Conservation (phyloP, 192 early-diverging fungal species). For the Umbelopsis isabellina region DNA sequence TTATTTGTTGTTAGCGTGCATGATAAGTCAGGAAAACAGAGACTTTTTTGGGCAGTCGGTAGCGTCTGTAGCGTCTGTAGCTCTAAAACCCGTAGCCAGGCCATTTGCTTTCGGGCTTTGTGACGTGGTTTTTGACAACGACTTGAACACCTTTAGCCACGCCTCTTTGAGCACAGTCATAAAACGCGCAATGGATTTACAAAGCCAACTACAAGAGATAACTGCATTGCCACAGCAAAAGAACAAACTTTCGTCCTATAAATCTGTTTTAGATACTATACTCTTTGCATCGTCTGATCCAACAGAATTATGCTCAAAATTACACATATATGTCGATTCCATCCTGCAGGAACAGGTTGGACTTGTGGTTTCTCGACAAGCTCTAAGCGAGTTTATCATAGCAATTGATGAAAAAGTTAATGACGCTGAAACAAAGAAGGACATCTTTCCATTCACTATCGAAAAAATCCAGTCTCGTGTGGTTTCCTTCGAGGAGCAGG, state of each 20-base stretch:
- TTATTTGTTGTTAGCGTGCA: too few species aligned
- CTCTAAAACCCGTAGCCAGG: too few species aligned
- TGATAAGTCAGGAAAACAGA: too few species aligned
- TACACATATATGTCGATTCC: slow-evolving; percentile 55
- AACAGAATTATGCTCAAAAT: slow-evolving; percentile 7
- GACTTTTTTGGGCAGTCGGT: too few species aligned
- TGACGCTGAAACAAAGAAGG: slow-evolving; percentile 52
- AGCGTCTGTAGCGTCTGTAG: too few species aligned
- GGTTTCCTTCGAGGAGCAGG: slow-evolving; percentile 86
- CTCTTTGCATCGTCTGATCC: neutral
- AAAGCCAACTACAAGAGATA: slow-evolving; percentile 20
- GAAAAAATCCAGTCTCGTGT: slow-evolving; percentile 69
- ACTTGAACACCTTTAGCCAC: too few species aligned
- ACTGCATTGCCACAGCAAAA: slow-evolving; percentile 30
- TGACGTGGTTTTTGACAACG: neutral
- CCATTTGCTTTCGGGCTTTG: neutral
- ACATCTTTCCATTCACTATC: slow-evolving; percentile 69
- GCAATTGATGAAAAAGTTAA: slow-evolving; percentile 54
- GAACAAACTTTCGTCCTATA: slow-evolving; percentile 35
- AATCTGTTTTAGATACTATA: slow-evolving; percentile 25
- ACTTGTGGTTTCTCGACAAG: slow-evolving; percentile 74
- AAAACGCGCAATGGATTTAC: slow-evolving; percentile 29
- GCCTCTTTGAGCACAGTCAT: neutral
- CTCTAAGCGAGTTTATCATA: slow-evolving; percentile 71
- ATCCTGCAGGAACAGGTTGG: slow-evolving; percentile 69